Conservation (phyloP, 78 protist species). For the Monosiga brevicollis region DNA sequence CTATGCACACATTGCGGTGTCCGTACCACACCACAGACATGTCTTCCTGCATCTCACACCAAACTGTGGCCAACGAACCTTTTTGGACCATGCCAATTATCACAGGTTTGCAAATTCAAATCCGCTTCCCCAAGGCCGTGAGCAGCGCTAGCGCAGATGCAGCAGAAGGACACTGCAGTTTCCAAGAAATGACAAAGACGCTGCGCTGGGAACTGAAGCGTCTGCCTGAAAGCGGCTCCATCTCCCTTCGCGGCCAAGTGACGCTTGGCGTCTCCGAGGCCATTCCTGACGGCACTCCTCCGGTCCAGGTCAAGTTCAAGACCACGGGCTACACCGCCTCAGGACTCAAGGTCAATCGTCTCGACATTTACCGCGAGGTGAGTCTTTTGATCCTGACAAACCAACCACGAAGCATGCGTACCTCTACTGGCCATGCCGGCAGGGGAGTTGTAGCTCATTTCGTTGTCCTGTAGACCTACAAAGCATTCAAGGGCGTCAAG, state of each 20-base stretch:
- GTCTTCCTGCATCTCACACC: too few relatives aligned
- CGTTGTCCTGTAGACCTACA: too few relatives aligned
- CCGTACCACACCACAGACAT: too few relatives aligned
- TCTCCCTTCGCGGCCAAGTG: not conserved
- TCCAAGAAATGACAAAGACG: not conserved
- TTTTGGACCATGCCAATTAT: too few relatives aligned
- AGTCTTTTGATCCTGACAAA: too few relatives aligned
- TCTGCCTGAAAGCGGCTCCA: not conserved
- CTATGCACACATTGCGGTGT: too few relatives aligned
- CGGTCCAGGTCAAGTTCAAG: not conserved
- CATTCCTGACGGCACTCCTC: not conserved
- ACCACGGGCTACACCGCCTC: not conserved
- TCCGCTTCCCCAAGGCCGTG: not conserved
- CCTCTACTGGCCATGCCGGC: too few relatives aligned
- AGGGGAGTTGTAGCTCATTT: too few relatives aligned
- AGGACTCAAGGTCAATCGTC: not conserved
- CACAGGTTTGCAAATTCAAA: too few relatives aligned
- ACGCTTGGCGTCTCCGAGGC: not conserved
- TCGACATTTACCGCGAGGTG: not conserved
- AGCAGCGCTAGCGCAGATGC: not conserved
- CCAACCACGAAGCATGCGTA: too few relatives aligned
- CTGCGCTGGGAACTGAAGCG: not conserved
- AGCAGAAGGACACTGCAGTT: not conserved
- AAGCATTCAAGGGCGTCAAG: not conserved
- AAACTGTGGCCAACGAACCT: too few relatives aligned